Evolutionary conservation across 208 protist species (phyloP).

Genomic region (Wallacemonas collosoma): DNA sequence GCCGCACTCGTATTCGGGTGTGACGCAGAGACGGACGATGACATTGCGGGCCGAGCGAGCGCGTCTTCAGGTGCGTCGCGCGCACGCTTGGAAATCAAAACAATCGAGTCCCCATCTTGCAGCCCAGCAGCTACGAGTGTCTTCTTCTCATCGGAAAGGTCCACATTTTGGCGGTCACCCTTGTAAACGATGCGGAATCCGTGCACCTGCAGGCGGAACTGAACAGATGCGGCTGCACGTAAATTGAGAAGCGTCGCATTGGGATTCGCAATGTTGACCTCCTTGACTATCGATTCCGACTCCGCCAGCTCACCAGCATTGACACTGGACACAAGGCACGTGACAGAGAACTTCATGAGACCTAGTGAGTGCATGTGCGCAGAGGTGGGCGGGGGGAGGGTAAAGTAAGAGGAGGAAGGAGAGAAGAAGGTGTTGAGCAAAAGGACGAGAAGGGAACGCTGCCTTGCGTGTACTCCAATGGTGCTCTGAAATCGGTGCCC

Average conservation of each 20-base stretch:
- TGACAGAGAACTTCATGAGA: slow-evolving; percentile 71
- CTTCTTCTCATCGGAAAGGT: slow-evolving; percentile 68
- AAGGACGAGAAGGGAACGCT: no score
- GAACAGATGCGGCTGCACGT: slow-evolving; percentile 70
- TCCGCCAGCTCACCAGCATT: slow-evolving; percentile 38
- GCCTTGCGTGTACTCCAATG: no score
- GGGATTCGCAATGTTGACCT: slow-evolving; percentile 76
- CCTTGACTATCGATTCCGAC: slow-evolving; percentile 48
- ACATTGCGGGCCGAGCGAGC: background rate
- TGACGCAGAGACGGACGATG: no score
- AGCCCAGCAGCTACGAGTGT: slow-evolving; percentile 66
- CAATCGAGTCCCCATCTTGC: slow-evolving; percentile 64
- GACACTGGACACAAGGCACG: slow-evolving; percentile 47
- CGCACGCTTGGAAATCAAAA: slow-evolving; percentile 42
- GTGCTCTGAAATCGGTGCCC: no score
- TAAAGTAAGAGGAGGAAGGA: background rate
- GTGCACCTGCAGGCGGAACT: slow-evolving; percentile 64
- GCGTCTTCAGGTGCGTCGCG: background rate
- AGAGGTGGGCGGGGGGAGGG: background rate
- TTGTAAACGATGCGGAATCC: slow-evolving; percentile 51
- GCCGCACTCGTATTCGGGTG: background rate
- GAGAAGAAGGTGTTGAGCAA: no score
- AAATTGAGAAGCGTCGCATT: slow-evolving; percentile 72
- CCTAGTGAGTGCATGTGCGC: background rate
- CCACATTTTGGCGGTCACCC: slow-evolving; percentile 21